These are phyloP conservation scores for Bidens hawaiensis DNA, from an alignment of 140 eudicot species.

Conservation along the genomic window DNA sequence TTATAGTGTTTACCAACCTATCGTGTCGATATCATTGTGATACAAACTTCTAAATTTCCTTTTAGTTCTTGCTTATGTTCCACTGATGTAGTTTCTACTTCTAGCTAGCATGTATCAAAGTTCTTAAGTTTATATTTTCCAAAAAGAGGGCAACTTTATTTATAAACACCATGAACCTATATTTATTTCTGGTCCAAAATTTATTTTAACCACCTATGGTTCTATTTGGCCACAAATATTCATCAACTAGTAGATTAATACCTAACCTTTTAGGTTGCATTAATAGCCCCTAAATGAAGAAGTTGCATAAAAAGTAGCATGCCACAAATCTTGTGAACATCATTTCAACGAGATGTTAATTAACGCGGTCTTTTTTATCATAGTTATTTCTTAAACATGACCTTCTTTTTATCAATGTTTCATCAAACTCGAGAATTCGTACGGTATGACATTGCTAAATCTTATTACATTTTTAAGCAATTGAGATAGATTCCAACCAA, in stretches of 20 bases:
- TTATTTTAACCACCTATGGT: neutral
- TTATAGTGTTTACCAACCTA: neutral
- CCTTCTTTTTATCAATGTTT: neutral
- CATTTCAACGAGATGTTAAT: neutral
- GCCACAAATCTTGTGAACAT: neutral
- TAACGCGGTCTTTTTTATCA: neutral
- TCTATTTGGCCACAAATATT: neutral
- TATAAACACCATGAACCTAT: neutral
- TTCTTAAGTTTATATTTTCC: neutral
- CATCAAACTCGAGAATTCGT: neutral
- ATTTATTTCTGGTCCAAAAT: neutral
- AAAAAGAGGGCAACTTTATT: neutral
- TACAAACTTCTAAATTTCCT: neutral
- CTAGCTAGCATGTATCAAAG: constrained; percentile 7
- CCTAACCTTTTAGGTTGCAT: constrained; percentile 5
- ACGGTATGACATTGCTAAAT: neutral
- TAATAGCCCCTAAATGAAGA: neutral
- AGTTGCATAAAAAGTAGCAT: neutral
- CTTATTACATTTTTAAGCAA: neutral
- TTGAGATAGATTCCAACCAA: neutral
- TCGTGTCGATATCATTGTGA: neutral
- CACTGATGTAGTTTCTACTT: neutral
- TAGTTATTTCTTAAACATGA: neutral
- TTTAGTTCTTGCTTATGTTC: neutral
- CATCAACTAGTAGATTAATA: neutral